phyloP scores from a whole-genome alignment of 805 yeast genomes.

The Metschnikowia kunwiensis region DNA sequence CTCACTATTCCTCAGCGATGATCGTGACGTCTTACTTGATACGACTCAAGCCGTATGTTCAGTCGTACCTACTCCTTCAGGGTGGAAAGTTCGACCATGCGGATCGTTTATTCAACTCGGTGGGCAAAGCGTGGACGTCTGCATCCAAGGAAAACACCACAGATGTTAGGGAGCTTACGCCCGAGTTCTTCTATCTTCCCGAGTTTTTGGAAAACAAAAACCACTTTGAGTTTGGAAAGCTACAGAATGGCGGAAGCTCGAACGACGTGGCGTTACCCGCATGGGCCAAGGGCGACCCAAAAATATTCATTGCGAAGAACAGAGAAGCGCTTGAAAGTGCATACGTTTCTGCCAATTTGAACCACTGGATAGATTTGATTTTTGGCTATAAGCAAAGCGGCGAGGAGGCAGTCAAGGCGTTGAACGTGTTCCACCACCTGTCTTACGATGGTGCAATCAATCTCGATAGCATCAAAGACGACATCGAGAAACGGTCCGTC shows the following conservation, averaged over 20 bases:
- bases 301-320: slow-evolving; percentile 67
- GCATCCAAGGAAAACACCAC: slow-evolving; percentile 78
- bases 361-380: slow-evolving; percentile 81
- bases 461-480: slow-evolving; percentile 69
- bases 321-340: slow-evolving; percentile 82
- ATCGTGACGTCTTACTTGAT: slow-evolving; percentile 80
- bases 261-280: slow-evolving; percentile 70
- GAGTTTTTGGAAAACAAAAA: slow-evolving; percentile 71
- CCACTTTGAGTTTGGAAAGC: slow-evolving; percentile 63
- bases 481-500: slow-evolving; percentile 67
- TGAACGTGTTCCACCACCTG: slow-evolving; percentile 79
- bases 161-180: slow-evolving; percentile 83
- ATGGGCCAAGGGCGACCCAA: slow-evolving; percentile 82
- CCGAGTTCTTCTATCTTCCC: slow-evolving; percentile 81
- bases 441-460: slow-evolving; percentile 85
- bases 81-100: slow-evolving; percentile 91
- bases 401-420: slow-evolving; percentile 55
- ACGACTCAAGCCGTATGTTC: slow-evolving; percentile 75
- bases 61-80: slow-evolving; percentile 72
- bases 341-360: slow-evolving; percentile 70
- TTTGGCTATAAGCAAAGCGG: slow-evolving; percentile 84
- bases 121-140: slow-evolving; percentile 77
- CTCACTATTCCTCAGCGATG: slow-evolving; percentile 93
- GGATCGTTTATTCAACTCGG: slow-evolving; percentile 72
- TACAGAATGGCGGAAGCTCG: slow-evolving; percentile 60